phyloP scores from a whole-genome alignment of 164 flowering plant species.

The Cinnamomum chago region DNA sequence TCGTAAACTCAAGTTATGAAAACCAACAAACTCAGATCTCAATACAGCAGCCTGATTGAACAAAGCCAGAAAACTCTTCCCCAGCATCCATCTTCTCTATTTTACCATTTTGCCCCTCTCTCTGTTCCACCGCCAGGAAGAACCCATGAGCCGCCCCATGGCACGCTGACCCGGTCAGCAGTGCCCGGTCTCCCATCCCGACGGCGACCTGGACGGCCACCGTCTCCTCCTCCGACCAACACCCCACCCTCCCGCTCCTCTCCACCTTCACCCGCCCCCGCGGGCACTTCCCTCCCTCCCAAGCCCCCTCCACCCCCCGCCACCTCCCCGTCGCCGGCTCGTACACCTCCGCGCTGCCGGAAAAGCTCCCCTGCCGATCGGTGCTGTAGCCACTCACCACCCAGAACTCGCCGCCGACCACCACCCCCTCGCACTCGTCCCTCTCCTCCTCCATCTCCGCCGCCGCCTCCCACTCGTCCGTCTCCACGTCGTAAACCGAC shows the following conservation, averaged over 20 bases:
- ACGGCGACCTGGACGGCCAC: conserved; percentile 35
- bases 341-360: conserved; percentile 44
- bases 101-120: conserved; percentile 26
- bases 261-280: conserved; percentile 43
- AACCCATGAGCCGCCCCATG: conserved; percentile 42
- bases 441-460: conserved; percentile 55
- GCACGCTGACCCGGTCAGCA: conserved; percentile 37
- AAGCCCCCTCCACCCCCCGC: conserved; percentile 49
- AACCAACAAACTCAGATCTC: conserved; percentile 32
- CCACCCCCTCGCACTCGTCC: conserved; percentile 80
- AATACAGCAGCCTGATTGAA: conserved; percentile 51
- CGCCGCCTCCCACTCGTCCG: conserved; percentile 69
- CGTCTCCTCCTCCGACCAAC: conserved; percentile 36
- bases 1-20: too few relatives aligned
- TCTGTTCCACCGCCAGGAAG: conserved; percentile 14
- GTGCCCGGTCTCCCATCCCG: conserved; percentile 16
- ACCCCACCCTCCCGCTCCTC: conserved; percentile 31
- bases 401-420: conserved; percentile 62
- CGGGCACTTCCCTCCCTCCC: conserved; percentile 52
- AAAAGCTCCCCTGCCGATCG: conserved; percentile 62
- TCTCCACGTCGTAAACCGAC: conserved; percentile 48
- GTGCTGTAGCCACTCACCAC: conserved; percentile 83
- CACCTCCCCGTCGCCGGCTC: conserved; percentile 40
- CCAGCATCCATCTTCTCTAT: conserved; percentile 26
- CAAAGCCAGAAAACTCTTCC: conserved; percentile 40